phyloP scores from a whole-genome alignment of 257 asterid genomes.

The Solanum chiquidenum region DNA sequence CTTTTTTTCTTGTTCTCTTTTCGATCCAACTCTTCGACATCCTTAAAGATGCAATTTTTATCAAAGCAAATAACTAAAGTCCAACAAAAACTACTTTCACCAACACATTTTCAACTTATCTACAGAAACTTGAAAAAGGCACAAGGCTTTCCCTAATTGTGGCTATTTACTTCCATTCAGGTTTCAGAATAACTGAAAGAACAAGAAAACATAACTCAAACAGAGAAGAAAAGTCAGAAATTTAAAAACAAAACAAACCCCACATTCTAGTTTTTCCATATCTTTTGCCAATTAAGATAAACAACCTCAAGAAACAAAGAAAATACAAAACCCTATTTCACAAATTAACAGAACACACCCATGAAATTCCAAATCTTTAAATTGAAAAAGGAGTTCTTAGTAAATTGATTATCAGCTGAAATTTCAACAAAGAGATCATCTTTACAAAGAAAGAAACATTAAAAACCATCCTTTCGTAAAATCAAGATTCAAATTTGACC shows the following conservation, averaged over 20 bases:
- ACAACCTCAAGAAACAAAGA: neutral
- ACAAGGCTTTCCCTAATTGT: neutral
- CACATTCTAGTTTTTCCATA: neutral
- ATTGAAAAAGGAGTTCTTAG: neutral
- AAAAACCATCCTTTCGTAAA: neutral
- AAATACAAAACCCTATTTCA: neutral
- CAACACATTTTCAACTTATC: neutral
- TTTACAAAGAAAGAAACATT: neutral
- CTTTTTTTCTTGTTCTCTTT: neutral
- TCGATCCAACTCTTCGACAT: neutral
- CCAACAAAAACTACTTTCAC: neutral
- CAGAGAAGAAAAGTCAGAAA: neutral
- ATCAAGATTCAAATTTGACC: neutral
- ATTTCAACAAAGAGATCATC: neutral
- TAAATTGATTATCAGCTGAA: neutral
- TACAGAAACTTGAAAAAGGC: neutral
- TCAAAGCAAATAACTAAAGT: neutral
- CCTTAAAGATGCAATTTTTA: neutral
- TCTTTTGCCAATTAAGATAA: neutral
- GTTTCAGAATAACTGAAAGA: neutral
- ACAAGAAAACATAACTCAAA: neutral
- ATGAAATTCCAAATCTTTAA: neutral
- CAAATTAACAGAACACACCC: neutral
- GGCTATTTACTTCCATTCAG: neutral
- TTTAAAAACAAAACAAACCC: neutral